Evolutionary conservation across 2,329 filamentous ascomycete genomes (phyloP).

Genomic region (Fusarium verticillioides): DNA sequence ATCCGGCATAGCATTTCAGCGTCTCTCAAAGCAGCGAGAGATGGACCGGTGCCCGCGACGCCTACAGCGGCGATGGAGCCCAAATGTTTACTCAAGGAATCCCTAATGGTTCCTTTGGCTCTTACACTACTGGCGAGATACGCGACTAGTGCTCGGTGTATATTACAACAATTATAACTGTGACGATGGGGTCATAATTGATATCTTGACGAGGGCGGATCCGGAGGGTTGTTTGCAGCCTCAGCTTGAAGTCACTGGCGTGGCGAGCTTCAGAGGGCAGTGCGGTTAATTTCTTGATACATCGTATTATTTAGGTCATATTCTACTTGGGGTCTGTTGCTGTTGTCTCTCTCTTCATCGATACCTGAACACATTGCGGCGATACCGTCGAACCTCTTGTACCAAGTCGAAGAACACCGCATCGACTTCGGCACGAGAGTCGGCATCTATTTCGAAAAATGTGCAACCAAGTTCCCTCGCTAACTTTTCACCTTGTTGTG

Average conservation of each 20-base stretch:
- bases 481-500: fast-evolving
- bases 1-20: too few relatives aligned
- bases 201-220: not conserved
- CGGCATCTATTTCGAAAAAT: not conserved
- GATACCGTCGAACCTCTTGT: not conserved
- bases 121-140: not conserved
- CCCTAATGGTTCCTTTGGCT: not conserved
- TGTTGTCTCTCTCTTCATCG: too few relatives aligned
- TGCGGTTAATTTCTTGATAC: not conserved
- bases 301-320: too few relatives aligned
- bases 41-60: not conserved
- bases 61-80: not conserved
- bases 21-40: not conserved
- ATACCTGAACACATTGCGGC: too few relatives aligned
- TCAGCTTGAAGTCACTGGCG: not conserved
- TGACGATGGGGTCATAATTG: not conserved
- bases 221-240: not conserved
- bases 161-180: not conserved
- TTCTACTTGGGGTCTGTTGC: too few relatives aligned
- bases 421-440: fast-evolving
- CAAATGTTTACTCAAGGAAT: not conserved
- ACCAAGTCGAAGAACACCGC: not conserved
- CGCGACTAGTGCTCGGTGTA: not conserved
- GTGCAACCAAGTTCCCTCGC: fast-evolving
- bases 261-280: not conserved